Base-by-base conservation (phyloP, 2,329 filamentous ascomycete genomes). In the Hawksworthiomyces lignivorus region DNA sequence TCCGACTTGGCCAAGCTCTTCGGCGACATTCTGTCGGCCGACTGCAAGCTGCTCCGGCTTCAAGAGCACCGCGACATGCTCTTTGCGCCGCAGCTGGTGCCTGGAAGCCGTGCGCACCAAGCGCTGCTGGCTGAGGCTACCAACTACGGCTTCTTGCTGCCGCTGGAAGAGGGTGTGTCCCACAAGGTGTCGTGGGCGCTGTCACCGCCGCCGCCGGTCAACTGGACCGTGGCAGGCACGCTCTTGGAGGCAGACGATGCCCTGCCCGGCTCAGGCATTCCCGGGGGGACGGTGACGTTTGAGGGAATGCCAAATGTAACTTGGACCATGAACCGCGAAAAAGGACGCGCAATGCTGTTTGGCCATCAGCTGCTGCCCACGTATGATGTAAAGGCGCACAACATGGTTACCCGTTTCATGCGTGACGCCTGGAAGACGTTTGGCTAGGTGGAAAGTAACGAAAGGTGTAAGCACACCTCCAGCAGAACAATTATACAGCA, bases 241-340 rank as follows among this genome's bases (percentile, higher is more conserved):
- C 17, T 37, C 7, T n/a, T 41, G 5, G 22, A 38, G 18, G 39
- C 15, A 18, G 36, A 41, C 12, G 28, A 41, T 9, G 24, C 17
- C 7, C 43, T 45, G 7, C 33, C 43, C 7, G 28, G 30, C 17
- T 34, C 34, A 12, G 33, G 39, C 28, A 26, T 42, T 11, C 43
- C 43, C 14, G 15, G 20, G 18, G 43, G 43, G 4, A 41, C 43
- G 4, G 39, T 45, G 20, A 24, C 43, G 5, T 45, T 38, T 28
- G 43, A 45, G 18, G 43, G 39, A 9, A 30, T 22, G 12, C 43
- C 43, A 11, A 45, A 45, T n/a, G 6, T 45, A 3, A 41, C 42
- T n/a, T 42, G 39, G 43, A 41, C 34, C n/a, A 42, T 45, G 43
- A 45, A 45, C 20, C 27, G 43, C 14, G 38, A 45, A 20, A 41